A percentile compares a stretch with the other conserved stretches of the same genome.
These are phyloP conservation scores for Daldinia childiae DNA, from an alignment of 495 filamentous ascomycete genomes.

Conservation along the genomic window DNA sequence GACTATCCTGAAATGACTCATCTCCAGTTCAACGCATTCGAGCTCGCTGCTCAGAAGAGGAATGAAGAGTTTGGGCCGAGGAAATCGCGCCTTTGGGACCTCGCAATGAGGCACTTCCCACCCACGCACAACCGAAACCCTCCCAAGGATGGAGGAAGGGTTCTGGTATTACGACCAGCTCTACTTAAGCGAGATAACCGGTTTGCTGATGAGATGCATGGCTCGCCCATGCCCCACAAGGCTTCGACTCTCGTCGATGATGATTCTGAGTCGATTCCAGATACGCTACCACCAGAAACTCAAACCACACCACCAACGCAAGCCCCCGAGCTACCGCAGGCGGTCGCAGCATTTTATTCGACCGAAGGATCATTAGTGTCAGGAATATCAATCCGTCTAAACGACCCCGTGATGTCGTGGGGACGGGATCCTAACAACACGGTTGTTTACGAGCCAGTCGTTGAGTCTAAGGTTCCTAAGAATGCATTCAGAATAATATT, in stretches of 20 bases:
- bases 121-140: constrained; percentile 36
- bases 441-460: constrained; percentile 63
- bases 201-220: constrained; percentile 2
- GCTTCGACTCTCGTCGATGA: constrained; percentile 21
- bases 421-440: constrained; percentile 73
- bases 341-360: constrained; percentile 51
- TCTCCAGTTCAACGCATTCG: constrained; percentile 58
- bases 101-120: constrained; percentile 61
- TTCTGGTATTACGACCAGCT: constrained; percentile 31
- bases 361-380: constrained; percentile 56
- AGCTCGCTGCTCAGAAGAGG: constrained; percentile 51
- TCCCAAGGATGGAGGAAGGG: constrained; percentile 9
- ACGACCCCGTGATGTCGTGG: constrained; percentile 74
- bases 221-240: constrained; percentile 11
- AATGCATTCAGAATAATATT: constrained; percentile 81
- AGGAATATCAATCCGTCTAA: constrained; percentile 68
- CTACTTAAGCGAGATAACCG: constrained; percentile 31
- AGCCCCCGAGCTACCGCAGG: constrained; percentile 27
- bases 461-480: constrained; percentile 78
- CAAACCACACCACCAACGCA: constrained; percentile 16
- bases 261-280: constrained; percentile 34
- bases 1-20: constrained; percentile 65
- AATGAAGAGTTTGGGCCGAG: constrained; percentile 58
- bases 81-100: constrained; percentile 55
- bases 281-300: constrained; percentile 29